Evolutionary conservation across 2,329 filamentous ascomycete genomes (phyloP), one percentile per base, ranked within the genome.

Genomic region (Didymellaceae sp.): DNA sequence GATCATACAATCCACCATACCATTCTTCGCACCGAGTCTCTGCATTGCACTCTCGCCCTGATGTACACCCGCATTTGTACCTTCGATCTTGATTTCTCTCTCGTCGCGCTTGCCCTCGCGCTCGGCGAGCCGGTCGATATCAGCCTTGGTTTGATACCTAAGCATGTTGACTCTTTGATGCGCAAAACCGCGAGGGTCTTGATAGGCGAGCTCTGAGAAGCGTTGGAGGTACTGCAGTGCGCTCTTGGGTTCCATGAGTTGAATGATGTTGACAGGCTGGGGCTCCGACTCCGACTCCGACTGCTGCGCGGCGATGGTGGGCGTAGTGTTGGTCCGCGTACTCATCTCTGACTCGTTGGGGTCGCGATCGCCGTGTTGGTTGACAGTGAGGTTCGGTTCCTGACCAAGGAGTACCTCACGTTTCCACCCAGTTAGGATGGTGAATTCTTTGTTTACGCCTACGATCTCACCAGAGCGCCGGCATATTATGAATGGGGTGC

Each of bases 221-320:
- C 97, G 91, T 62, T 97, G 92, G 71, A 97, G 96, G 72, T 97
- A 97, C 61, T 96, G 87, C 4, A 97, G 87, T 0, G 96, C 91
- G 49, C 88, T 92, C 65, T 96, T 91, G 58, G 97, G 91, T 63
- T 97, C 94, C 61, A 99, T 83, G 24, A 99, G 80, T 71, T 97
- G 93, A 0, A 93, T 91, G 38, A 97, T 81, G 66, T 96, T 96
- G 1, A 97, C 90, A 0, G 92, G 89, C 55, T 92, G 88, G 2
- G 82, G 81, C 44, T 60, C 62, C 3, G 82, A 80, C 42, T 58
- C 62, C 0, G 67, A 63, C 18, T 72, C 68, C 2, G 68, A 62
- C 20, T 72, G 67, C 45, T 71, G 68, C 11, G 63, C 63, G 21
- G 55, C 61, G 35, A 75, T 61, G 4, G 74, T 76, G 8, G 80